phyloP scores from a whole-genome alignment of 2,329 filamentous ascomycete genomes.

The Fusarium sp. region DNA sequence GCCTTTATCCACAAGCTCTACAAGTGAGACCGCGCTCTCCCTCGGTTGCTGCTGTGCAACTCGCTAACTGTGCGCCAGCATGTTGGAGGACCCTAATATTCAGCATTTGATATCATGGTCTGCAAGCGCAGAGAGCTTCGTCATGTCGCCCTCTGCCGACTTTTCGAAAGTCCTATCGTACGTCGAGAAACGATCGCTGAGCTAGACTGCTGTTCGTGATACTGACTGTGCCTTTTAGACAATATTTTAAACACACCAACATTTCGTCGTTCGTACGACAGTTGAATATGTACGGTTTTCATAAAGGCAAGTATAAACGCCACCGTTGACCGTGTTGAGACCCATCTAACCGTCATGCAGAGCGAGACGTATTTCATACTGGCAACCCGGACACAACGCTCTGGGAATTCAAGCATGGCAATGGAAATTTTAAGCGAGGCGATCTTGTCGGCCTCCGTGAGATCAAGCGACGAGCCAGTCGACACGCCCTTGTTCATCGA shows the following conservation, averaged over 20 bases:
- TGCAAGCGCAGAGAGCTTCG: slow-evolving; percentile 92
- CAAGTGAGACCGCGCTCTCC: slow-evolving; percentile 72
- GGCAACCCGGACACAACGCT: slow-evolving; percentile 92
- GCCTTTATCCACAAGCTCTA: slow-evolving; percentile 99
- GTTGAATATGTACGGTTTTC: slow-evolving; percentile 99
- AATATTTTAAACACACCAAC: slow-evolving; percentile 99
- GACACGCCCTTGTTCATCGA: slow-evolving; percentile 92
- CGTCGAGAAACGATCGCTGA: slow-evolving; percentile 54
- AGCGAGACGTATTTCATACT: slow-evolving; percentile 98
- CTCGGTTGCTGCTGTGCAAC: not conserved
- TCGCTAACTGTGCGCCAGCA: slow-evolving; percentile 68
- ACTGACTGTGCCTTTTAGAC: slow-evolving; percentile 63
- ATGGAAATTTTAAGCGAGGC: slow-evolving; percentile 95
- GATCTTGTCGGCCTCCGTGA: slow-evolving; percentile 92
- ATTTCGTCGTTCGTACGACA: slow-evolving; percentile 98
- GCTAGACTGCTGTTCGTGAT: not conserved
- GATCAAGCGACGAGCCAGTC: slow-evolving; percentile 93
- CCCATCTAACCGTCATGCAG: slow-evolving; percentile 59
- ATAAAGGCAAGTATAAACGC: slow-evolving; percentile 78
- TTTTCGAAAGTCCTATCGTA: slow-evolving; percentile 99
- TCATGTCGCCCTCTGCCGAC: slow-evolving; percentile 97
- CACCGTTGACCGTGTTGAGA: not conserved
- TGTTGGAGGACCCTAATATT: slow-evolving; percentile 94
- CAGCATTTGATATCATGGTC: slow-evolving; percentile 98
- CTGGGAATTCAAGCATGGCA: slow-evolving; percentile 99